These are phyloP conservation scores for Spergularia bocconei DNA, from an alignment of 148 eudicot species.

Conservation along the genomic window DNA sequence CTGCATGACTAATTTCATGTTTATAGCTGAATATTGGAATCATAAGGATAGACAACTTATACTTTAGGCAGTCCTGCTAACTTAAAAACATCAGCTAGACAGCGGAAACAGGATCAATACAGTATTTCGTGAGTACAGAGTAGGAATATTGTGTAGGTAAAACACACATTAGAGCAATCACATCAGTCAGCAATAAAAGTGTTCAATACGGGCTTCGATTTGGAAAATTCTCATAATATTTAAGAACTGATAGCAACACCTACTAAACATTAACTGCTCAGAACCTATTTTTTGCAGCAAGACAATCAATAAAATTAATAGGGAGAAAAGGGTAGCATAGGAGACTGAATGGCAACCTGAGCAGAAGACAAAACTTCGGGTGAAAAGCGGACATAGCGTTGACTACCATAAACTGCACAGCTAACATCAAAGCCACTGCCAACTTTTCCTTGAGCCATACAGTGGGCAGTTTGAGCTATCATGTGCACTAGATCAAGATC, in stretches of 20 bases:
- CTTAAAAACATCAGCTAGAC: background rate
- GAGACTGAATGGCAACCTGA: conserved; percentile 54
- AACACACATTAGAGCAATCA: background rate
- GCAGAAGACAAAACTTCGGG: conserved; percentile 91
- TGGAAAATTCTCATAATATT: background rate
- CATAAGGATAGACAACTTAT: background rate
- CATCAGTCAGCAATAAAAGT: background rate
- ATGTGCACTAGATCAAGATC: conserved; percentile 74
- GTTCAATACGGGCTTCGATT: background rate
- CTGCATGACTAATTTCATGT: background rate
- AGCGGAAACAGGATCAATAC: background rate
- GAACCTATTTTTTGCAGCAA: background rate
- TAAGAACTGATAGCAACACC: background rate
- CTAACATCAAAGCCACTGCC: conserved; percentile 99
- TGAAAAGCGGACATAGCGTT: conserved; percentile 93
- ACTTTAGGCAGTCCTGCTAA: background rate
- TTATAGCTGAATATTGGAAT: background rate
- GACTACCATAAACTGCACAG: conserved; percentile 99
- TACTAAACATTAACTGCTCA: background rate
- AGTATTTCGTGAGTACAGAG: background rate
- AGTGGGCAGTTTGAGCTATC: conserved; percentile 81
- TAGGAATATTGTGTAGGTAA: background rate
- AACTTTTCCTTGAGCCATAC: conserved; percentile 98
- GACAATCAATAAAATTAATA: background rate
- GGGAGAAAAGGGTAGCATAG: conserved; percentile 3